Evolutionary conservation across 148 eudicot genomes (phyloP).

Genomic region (Polygonum maritimum): DNA sequence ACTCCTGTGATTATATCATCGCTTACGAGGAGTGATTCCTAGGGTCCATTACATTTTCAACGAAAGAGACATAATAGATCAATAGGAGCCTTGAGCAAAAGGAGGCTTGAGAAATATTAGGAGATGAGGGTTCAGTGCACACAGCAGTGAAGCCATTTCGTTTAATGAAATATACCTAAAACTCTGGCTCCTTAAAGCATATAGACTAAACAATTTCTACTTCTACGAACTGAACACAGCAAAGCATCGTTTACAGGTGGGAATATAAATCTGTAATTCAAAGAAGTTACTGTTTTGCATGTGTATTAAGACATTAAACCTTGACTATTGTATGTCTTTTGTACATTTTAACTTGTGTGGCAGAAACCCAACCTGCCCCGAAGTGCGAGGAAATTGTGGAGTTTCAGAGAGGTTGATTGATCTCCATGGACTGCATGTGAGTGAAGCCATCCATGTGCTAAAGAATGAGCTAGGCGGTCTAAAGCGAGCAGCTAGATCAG

Average conservation of each 20-base stretch:
- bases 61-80: not conserved
- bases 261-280: not conserved
- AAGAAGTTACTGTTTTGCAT: not conserved
- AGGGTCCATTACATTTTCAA: not conserved
- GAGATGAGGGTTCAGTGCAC: not conserved
- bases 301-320: not conserved
- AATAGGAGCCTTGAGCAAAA: not conserved
- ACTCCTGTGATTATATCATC: not conserved
- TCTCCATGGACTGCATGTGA: slow-evolving; percentile 85
- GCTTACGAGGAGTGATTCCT: not conserved
- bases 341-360: not conserved
- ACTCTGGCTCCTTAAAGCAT: not conserved
- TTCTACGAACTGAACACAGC: not conserved
- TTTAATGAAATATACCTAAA: not conserved
- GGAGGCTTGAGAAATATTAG: not conserved
- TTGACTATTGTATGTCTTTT: not conserved
- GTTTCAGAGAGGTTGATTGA: slow-evolving; percentile 77
- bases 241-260: not conserved
- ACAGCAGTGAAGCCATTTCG: not conserved
- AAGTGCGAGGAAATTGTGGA: slow-evolving; percentile 45
- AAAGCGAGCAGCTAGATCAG: slow-evolving; percentile 66
- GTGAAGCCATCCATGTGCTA: slow-evolving; percentile 74
- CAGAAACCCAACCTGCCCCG: slow-evolving; percentile 66
- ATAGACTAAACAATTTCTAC: not conserved
- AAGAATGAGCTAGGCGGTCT: slow-evolving; percentile 55